phyloP scores from a whole-genome alignment of 768 basidiomycete genomes.

The Calocybe indica region DNA sequence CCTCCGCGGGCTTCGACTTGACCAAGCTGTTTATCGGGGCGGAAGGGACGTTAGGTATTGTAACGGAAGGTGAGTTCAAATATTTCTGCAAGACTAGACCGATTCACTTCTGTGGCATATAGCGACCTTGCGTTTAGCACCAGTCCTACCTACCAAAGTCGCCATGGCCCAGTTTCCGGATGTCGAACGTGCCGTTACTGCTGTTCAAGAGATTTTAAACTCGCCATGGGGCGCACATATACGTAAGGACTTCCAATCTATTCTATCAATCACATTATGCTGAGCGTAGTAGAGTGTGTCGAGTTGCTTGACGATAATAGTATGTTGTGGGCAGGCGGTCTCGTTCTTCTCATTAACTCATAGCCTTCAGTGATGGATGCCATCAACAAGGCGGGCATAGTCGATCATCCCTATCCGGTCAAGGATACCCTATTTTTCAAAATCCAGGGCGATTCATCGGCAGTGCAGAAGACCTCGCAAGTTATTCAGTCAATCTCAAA shows the following conservation, averaged over 20 bases:
- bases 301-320: constrained; percentile 80
- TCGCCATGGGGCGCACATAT: constrained; percentile 65
- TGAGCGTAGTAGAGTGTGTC: constrained; percentile 59
- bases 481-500: constrained; percentile 56
- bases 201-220: constrained; percentile 77
- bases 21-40: constrained; percentile 89
- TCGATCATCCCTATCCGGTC: constrained; percentile 57
- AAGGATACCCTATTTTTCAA: constrained; percentile 88
- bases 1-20: constrained; percentile 80
- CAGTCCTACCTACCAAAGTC: constrained; percentile 75
- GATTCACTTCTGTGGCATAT: not conserved
- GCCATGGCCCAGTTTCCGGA: constrained; percentile 85
- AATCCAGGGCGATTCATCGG: constrained; percentile 68
- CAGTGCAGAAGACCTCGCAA: constrained; percentile 52
- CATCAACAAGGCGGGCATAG: constrained; percentile 60
- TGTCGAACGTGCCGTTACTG: constrained; percentile 70
- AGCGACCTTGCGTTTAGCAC: constrained; percentile 83
- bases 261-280: not conserved
- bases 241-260: constrained; percentile 39
- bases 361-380: constrained; percentile 64
- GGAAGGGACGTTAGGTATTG: constrained; percentile 84
- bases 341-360: not conserved
- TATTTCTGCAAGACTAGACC: too few species aligned
- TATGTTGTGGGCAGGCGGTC: constrained; percentile 18
- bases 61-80: constrained; percentile 62